Conservation (phyloP, 169 alveolate species). For the Plasmodium sp. region DNA sequence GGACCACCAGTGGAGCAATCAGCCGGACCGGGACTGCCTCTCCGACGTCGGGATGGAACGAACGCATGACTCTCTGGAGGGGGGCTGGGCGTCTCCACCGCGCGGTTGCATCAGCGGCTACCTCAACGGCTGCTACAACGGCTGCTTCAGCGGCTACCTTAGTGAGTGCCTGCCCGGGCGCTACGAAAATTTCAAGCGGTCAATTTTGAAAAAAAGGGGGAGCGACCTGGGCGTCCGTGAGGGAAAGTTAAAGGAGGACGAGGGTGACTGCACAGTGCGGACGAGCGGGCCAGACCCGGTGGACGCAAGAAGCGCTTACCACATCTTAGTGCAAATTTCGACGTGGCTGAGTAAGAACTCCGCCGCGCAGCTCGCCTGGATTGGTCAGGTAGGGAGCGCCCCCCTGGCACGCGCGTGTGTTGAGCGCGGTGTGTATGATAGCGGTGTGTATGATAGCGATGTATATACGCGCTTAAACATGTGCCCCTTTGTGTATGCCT, state of each 20-base stretch:
- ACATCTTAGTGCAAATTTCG: constrained; percentile 42
- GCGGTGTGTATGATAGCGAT: not conserved
- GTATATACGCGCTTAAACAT: not conserved
- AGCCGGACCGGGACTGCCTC: not conserved
- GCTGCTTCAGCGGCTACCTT: not conserved
- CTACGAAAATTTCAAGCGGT: constrained; percentile 14
- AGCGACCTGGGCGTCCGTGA: not conserved
- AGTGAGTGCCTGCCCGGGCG: constrained; percentile 19
- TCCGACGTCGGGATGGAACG: not conserved
- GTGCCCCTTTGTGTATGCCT: not conserved
- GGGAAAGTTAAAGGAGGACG: not conserved
- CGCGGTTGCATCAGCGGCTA: not conserved
- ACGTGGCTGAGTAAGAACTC: constrained; percentile 67
- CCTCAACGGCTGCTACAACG: too few relatives aligned
- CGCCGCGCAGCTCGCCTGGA: constrained; percentile 53
- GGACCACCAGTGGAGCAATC: not conserved
- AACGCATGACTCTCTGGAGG: not conserved
- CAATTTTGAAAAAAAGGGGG: constrained; percentile 16
- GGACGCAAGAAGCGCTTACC: constrained; percentile 15
- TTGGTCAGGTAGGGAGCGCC: constrained; percentile 25
- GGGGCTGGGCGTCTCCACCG: not conserved
- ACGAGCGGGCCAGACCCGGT: not conserved
- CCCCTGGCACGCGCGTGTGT: not conserved
- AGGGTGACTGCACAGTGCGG: not conserved
- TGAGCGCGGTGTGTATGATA: not conserved